These are phyloP conservation scores for Rhynchospora pubera DNA, from an alignment of 176 grass and related monocot genomes.

Conservation along the genomic window DNA sequence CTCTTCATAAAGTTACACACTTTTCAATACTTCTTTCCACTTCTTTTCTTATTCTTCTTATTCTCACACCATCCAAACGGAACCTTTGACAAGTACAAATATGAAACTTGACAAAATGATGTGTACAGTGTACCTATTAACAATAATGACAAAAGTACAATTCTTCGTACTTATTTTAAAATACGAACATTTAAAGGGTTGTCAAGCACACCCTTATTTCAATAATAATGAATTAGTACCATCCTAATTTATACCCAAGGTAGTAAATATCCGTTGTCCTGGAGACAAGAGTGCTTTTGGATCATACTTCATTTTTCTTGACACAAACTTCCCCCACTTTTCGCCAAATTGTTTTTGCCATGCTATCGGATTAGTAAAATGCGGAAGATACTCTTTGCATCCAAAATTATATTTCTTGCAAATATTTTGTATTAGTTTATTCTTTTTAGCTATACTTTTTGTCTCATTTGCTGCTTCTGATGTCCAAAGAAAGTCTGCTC, in stretches of 20 bases:
- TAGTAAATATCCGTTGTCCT: slow-evolving; percentile 29
- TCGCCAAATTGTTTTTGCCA: slow-evolving; percentile 29
- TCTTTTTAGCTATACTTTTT: too few species aligned
- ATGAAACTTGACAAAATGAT: too few species aligned
- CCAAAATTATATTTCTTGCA: slow-evolving; percentile 5
- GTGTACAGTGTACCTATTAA: too few species aligned
- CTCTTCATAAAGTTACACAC: too few species aligned
- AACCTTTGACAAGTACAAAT: too few species aligned
- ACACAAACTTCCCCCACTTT: slow-evolving; percentile 23
- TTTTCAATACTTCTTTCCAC: too few species aligned
- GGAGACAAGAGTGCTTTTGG: slow-evolving; percentile 25
- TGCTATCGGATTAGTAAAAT: slow-evolving; percentile 1
- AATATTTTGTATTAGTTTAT: neutral
- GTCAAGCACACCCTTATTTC: too few species aligned
- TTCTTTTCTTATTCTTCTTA: too few species aligned
- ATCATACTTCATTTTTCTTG: slow-evolving; percentile 45
- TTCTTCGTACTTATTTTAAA: too few species aligned
- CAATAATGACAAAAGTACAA: too few species aligned
- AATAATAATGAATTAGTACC: neutral
- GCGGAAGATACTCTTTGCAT: slow-evolving; percentile 38
- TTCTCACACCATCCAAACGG: too few species aligned
- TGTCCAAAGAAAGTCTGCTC: slow-evolving; percentile 16
- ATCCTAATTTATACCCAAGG: neutral
- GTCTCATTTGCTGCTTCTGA: neutral
- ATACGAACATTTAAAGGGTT: too few species aligned